A percentile compares a stretch with the other conserved stretches of the same genome.
phyloP scores from a whole-genome alignment of 129 eudicot species.

The Ambrosia trifida region DNA sequence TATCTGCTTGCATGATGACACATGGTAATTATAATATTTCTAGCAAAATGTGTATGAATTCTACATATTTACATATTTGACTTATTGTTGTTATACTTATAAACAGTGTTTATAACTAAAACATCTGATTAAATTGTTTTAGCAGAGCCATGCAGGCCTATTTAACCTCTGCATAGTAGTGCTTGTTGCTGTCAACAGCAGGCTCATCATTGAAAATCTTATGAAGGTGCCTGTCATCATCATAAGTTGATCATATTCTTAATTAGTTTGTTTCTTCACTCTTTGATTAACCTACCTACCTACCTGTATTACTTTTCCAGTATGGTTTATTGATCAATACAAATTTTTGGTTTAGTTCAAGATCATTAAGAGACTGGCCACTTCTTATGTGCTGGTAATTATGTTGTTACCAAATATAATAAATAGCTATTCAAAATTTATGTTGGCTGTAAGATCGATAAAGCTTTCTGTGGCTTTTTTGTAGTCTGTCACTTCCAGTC shows the following conservation, averaged over 20 bases:
- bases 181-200: constrained; percentile 86
- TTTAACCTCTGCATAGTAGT: constrained; percentile 89
- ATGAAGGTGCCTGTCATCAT: constrained; percentile 52
- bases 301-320: constrained; percentile 43
- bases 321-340: constrained; percentile 73
- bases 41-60: neutral
- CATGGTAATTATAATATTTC: neutral
- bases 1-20: too few species aligned
- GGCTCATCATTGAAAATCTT: constrained; percentile 84
- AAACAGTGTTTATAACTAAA: neutral
- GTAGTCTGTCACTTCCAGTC: constrained; percentile 66
- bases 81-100: neutral
- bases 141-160: constrained; percentile 83
- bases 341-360: constrained; percentile 80
- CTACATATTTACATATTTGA: neutral
- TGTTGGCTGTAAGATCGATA: neutral
- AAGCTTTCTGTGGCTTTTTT: neutral
- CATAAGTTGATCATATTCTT: too few species aligned
- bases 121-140: constrained; percentile 13
- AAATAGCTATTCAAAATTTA: neutral
- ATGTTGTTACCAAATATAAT: neutral
- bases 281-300: constrained; percentile 6
- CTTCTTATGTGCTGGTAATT: constrained; percentile 81
- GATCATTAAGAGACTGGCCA: constrained; percentile 78
- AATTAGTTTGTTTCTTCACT: constrained; percentile 4